These are phyloP conservation scores for Voacanga thouarsii DNA, from an alignment of 257 asterid species.

Conservation along the genomic window DNA sequence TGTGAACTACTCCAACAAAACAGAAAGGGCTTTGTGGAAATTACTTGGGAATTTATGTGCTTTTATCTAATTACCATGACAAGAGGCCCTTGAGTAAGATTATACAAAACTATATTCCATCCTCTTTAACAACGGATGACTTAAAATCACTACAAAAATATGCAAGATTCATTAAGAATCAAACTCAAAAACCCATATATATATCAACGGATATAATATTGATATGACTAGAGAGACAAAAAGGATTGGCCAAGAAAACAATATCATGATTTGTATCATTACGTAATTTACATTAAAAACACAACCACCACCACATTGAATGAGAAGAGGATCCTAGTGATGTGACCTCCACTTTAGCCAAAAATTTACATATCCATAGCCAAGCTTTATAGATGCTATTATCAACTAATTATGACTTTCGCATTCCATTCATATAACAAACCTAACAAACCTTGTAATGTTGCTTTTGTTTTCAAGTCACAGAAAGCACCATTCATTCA, in stretches of 20 bases:
- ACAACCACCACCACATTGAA: too few species aligned
- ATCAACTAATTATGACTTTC: conserved; percentile 2
- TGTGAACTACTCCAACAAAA: too few species aligned
- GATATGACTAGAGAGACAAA: too few species aligned
- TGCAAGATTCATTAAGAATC: too few species aligned
- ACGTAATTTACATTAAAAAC: too few species aligned
- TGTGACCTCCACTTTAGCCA: conserved; percentile 18
- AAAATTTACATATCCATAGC: conserved; percentile 10
- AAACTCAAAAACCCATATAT: too few species aligned
- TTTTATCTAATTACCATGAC: background rate
- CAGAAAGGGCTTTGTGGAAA: background rate
- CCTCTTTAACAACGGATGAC: background rate
- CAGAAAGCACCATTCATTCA: background rate
- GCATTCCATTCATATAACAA: background rate
- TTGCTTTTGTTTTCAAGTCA: conserved; percentile 5
- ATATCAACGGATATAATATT: too few species aligned
- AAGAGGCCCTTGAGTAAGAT: too few species aligned
- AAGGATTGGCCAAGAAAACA: too few species aligned
- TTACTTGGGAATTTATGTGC: background rate
- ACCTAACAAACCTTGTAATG: conserved; percentile 10
- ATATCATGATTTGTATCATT: too few species aligned
- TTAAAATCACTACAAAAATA: too few species aligned
- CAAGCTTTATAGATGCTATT: background rate
- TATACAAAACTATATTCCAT: background rate
- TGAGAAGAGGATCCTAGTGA: conserved; percentile 20